Percentiles rank a stretch among this genome's conserved stretches.
Evolutionary conservation across 163 green algal genomes (phyloP).

Genomic region (Volvox carteri): DNA sequence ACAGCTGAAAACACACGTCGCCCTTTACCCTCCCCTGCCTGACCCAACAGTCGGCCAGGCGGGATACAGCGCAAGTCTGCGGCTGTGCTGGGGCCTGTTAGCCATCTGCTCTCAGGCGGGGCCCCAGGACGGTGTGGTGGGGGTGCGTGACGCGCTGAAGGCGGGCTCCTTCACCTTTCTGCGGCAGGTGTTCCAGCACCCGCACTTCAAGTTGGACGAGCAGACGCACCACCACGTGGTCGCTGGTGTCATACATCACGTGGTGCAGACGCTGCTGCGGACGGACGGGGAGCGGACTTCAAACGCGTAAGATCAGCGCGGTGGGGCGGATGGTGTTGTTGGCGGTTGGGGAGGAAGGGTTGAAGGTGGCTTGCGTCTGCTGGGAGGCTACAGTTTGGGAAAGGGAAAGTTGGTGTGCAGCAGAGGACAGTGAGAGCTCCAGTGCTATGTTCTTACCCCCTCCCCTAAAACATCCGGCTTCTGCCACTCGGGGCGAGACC

Average conservation of each 20-base stretch:
- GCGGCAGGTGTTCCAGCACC: constrained; percentile 46
- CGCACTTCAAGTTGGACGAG: constrained; percentile 67
- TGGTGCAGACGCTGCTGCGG: constrained; percentile 76
- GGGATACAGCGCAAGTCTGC: constrained; percentile 55
- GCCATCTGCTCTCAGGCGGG: constrained; percentile 32
- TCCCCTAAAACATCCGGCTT: no score
- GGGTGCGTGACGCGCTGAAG: constrained; percentile 41
- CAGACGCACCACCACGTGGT: constrained; percentile 70
- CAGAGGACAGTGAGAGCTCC: no score
- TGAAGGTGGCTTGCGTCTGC: neutral
- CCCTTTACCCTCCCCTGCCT: neutral
- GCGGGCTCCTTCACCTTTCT: constrained; percentile 29
- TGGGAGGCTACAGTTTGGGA: no score
- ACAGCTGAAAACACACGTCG: no score
- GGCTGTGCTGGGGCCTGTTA: constrained; percentile 77
- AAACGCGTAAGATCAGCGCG: constrained; percentile 6
- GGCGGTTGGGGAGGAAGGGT: neutral
- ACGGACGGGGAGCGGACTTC: constrained; percentile 54
- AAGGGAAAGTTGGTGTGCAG: no score
- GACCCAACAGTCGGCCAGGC: constrained; percentile 27
- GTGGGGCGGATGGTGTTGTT: neutral
- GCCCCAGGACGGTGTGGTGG: constrained; percentile 15
- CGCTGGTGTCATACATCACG: constrained; percentile 69
- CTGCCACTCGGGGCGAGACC: no score
- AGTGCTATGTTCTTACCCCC: no score